Evolutionary conservation across 345 rosid genomes (phyloP).

Genomic region (Euclidium syriacum): DNA sequence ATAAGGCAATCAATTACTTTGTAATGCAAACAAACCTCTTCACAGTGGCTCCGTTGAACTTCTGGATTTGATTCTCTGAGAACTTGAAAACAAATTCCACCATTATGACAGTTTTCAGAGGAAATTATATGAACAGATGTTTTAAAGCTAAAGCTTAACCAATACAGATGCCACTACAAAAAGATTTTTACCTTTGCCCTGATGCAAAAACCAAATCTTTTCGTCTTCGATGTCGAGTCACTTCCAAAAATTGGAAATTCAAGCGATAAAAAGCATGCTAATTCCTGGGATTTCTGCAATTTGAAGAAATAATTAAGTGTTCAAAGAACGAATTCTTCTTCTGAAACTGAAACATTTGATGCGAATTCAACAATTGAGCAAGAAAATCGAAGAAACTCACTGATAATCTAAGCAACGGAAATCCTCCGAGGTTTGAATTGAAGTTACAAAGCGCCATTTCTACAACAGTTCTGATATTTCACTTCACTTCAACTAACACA

Average conservation of each 20-base stretch:
- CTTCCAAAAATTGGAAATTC: slow-evolving; percentile 20
- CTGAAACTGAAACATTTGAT: background rate
- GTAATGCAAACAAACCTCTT: slow-evolving; percentile 33
- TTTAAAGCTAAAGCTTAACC: background rate
- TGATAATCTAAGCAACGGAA: slow-evolving; percentile 8
- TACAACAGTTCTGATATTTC: background rate
- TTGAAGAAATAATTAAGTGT: background rate
- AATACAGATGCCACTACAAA: background rate
- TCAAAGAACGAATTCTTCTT: background rate
- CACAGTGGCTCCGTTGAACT: slow-evolving; percentile 21
- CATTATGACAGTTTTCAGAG: background rate
- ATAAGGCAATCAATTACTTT: too few relatives aligned
- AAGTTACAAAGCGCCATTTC: slow-evolving; percentile 22
- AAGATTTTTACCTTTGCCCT: slow-evolving; percentile 30
- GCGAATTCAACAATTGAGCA: background rate
- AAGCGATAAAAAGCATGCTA: slow-evolving; percentile 14
- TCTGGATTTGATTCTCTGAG: slow-evolving; percentile 24
- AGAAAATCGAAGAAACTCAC: slow-evolving; percentile 2
- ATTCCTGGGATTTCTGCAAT: slow-evolving; percentile 5
- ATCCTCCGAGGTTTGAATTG: background rate
- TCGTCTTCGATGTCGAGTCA: background rate
- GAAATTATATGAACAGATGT: too few relatives aligned
- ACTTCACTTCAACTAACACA: background rate
- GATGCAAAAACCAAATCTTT: slow-evolving; percentile 17
- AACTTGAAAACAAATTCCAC: slow-evolving; percentile 24